A percentile compares a stretch with the other conserved stretches of the same genome.
Conservation (phyloP, 2,329 filamentous ascomycete genomes). For the Botrytis fragariae region DNA sequence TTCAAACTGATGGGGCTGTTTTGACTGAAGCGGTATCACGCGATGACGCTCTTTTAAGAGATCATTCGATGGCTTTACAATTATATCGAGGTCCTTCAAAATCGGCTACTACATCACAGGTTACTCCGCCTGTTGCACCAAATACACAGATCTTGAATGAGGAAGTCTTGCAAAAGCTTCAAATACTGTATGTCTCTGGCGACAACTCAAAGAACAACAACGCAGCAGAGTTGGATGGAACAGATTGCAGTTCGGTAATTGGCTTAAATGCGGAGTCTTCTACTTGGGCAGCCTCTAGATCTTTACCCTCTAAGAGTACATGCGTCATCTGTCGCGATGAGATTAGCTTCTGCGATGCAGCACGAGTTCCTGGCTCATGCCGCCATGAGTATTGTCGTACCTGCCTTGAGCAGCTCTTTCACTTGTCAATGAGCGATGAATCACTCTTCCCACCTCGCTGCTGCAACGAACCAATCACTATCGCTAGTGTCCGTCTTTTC, state of each 20-base stretch:
- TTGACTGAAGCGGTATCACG: conserved; percentile 19
- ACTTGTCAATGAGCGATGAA: conserved; percentile 46
- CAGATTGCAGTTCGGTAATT: neutral
- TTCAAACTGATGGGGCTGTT: conserved; percentile 24
- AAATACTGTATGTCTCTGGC: conserved; percentile 21
- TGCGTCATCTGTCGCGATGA: conserved; percentile 25
- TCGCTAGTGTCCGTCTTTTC: conserved; percentile 39
- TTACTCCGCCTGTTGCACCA: neutral
- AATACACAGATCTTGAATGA: conserved; percentile 23
- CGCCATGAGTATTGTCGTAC: conserved; percentile 50
- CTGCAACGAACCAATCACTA: conserved; percentile 45
- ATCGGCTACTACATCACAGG: neutral
- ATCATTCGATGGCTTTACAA: conserved; percentile 25
- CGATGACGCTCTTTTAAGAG: conserved; percentile 14
- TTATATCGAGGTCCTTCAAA: conserved; percentile 15
- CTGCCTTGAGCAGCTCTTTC: conserved; percentile 50
- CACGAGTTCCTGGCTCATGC: conserved; percentile 36
- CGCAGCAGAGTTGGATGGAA: neutral
- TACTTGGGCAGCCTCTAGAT: conserved; percentile 8
- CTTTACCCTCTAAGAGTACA: neutral
- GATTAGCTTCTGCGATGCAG: conserved; percentile 22
- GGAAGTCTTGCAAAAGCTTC: conserved; percentile 27
- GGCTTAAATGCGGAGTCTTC: conserved; percentile 19
- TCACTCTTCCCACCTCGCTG: conserved; percentile 55
- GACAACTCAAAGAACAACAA: neutral